A percentile compares a stretch with the other conserved stretches of the same genome.
These are phyloP conservation scores for Nevesoporus exiguus DNA, from an alignment of 768 basidiomycete genomes.

Conservation along the genomic window DNA sequence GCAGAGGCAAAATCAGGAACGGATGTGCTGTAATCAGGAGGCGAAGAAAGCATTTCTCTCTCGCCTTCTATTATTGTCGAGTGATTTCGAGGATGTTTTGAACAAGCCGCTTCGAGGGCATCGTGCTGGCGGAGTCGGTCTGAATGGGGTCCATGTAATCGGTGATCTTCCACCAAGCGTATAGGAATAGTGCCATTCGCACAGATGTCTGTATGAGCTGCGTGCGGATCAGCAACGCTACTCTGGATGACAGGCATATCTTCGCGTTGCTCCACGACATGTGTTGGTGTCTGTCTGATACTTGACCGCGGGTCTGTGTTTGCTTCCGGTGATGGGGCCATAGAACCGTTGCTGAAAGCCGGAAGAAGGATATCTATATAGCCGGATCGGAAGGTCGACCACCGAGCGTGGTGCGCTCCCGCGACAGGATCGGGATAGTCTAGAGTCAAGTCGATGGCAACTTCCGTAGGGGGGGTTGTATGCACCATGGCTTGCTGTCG, in stretches of 20 bases:
- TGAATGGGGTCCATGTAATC: background rate
- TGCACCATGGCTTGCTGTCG: background rate
- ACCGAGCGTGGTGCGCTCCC: constrained; percentile 8
- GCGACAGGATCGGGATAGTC: background rate
- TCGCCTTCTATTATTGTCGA: background rate
- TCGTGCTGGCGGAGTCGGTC: background rate
- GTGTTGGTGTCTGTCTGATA: background rate
- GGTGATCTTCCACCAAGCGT: background rate
- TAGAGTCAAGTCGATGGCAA: constrained; percentile 9
- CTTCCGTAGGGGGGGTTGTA: background rate
- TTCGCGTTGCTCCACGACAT: background rate
- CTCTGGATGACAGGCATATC: background rate
- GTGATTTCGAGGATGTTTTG: background rate
- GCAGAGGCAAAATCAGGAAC: background rate
- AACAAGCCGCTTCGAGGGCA: background rate
- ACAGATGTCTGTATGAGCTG: background rate
- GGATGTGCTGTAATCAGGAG: background rate
- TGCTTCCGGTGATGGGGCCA: background rate
- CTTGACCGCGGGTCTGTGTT: background rate
- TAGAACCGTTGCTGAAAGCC: background rate
- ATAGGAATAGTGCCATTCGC: background rate
- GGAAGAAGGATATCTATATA: constrained; percentile 13
- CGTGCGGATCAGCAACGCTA: background rate
- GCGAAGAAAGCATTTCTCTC: background rate
- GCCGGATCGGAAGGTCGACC: constrained; percentile 29